Conservation (phyloP, 257 asterid genomes). For the Gentiana dahurica region DNA sequence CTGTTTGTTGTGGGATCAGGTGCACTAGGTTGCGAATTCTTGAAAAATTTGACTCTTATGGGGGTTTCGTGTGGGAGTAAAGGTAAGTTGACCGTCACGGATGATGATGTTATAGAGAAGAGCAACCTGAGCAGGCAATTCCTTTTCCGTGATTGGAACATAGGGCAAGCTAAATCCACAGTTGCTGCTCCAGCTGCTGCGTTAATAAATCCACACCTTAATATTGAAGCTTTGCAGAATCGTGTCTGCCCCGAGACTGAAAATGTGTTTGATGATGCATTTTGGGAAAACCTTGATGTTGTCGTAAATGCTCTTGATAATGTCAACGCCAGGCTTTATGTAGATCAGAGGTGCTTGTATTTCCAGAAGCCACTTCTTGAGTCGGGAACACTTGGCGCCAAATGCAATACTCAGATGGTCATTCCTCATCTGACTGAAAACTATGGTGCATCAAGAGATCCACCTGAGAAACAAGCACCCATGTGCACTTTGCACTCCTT, state of each 20-base stretch:
- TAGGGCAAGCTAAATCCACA: constrained; percentile 88
- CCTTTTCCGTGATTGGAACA: constrained; percentile 90
- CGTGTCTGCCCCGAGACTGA: constrained; percentile 86
- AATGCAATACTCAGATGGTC: constrained; percentile 90
- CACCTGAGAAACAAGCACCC: constrained; percentile 96
- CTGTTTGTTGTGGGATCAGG: constrained; percentile 88
- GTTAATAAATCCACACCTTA: constrained; percentile 52
- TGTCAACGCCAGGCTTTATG: constrained; percentile 87
- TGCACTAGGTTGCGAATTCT: constrained; percentile 91
- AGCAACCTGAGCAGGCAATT: constrained; percentile 93
- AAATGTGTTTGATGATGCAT: constrained; percentile 70
- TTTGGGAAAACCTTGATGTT: constrained; percentile 72
- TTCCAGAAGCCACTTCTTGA: constrained; percentile 90
- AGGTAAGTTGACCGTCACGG: constrained; percentile 76
- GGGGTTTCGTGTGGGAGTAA: constrained; percentile 69
- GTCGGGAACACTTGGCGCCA: constrained; percentile 89
- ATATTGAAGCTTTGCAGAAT: constrained; percentile 77
- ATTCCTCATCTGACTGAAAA: constrained; percentile 87
- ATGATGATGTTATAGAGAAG: constrained; percentile 93
- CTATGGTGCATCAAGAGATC: constrained; percentile 93
- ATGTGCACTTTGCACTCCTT: constrained; percentile 95
- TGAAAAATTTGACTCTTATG: constrained; percentile 86
- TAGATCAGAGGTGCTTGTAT: constrained; percentile 87
- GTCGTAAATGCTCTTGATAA: constrained; percentile 89
- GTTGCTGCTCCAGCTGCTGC: constrained; percentile 86